Evolutionary conservation across 345 rosid species (phyloP).

Genomic region (Citrus reticulata): DNA sequence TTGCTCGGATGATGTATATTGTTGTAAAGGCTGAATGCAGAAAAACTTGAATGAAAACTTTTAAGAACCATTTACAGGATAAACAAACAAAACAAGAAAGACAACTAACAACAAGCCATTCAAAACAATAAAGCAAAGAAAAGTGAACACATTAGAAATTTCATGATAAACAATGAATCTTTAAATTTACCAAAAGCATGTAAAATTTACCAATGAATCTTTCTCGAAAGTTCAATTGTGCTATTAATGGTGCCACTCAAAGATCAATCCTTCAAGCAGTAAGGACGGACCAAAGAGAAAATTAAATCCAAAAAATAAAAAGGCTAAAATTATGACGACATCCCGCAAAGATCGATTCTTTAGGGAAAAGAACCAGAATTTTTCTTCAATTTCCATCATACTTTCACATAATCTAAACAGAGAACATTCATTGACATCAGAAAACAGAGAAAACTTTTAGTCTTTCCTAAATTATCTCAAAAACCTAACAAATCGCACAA

Average conservation of each 20-base stretch:
- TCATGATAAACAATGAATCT: not conserved
- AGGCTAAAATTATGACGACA: too few relatives aligned
- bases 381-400: not conserved
- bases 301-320: not conserved
- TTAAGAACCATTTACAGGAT: not conserved
- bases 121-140: not conserved
- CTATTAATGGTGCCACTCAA: not conserved
- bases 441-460: not conserved
- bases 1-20: conserved; percentile 72
- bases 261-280: not conserved
- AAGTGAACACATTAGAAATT: not conserved
- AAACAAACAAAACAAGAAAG: not conserved
- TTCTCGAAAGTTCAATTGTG: not conserved
- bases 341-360: not conserved
- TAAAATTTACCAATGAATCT: not conserved
- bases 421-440: not conserved
- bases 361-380: not conserved
- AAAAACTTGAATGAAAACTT: not conserved
- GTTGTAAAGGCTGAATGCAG: conserved; percentile 64
- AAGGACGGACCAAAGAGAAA: not conserved
- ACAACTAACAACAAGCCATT: not conserved
- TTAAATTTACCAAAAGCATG: not conserved
- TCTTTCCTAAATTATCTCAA: too few relatives aligned
- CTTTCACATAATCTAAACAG: not conserved
- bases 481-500: not conserved